Evolutionary conservation across 345 rosid genomes (phyloP), one percentile per base, ranked within the genome.

Genomic region (Acer negundo): DNA sequence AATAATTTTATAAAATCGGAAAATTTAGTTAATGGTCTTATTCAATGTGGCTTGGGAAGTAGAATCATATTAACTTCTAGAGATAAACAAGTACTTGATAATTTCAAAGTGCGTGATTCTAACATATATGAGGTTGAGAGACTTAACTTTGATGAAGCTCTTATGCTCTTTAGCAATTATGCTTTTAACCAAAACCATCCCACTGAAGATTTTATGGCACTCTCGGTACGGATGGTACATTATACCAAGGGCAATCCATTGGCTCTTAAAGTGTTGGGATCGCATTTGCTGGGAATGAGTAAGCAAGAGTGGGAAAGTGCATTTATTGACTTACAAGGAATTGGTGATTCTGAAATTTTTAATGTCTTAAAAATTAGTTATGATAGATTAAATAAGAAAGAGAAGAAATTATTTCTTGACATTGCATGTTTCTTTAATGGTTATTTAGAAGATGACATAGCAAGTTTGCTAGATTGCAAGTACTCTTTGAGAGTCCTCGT

Each of bases 351-450:
- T 1, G 24, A 63, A 19, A 42, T 81, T 13, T 5, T 1, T 0
- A 17, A 78, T 31, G 17, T 74, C 8, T 12, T 81, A 65, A 74
- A 55, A 38, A 68, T 78, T 1, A 78, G 81, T 62, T 74, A 47
- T 53, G 75, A 78, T 35, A 67, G 62, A 11, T n/a, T 82, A 0
- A 62, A 74, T 10, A 53, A 23, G 0, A 1, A 7, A 38, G 78
- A 82, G 79, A 83, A 83, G 77, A 44, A 55, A 12, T 24, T 87
- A 23, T 87, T 87, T 70, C 84, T 83, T 19, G 88, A 87, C 58
- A 83, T 87, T 79, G 87, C 87, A 26, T 82, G 85, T 67, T 84
- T 0, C 67, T 22, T 12, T 78, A 74, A 4, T 3, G 38, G 0
- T 10, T 22, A 22, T 19, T 77, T 0, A 79, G n/a, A 31, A 31